Evolutionary conservation across 78 protist genomes (phyloP).

Genomic region (Emiliania huxleyi): DNA sequence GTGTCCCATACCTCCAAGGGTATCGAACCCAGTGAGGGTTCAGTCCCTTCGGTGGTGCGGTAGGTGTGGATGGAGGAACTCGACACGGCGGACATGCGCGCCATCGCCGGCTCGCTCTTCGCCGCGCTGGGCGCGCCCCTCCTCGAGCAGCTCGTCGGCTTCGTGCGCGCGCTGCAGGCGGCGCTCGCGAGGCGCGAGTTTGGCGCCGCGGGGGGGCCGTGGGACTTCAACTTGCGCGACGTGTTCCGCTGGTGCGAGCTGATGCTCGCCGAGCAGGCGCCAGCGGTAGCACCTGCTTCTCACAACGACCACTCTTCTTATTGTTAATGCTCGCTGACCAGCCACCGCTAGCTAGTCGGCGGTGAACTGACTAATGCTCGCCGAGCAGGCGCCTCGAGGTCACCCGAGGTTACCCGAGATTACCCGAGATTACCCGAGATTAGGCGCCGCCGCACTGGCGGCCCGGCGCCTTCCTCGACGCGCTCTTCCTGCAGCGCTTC

Average conservation of each 20-base stretch:
- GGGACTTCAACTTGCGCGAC: constrained; percentile 99
- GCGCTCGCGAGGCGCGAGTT: not conserved
- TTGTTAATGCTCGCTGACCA: too few relatives aligned
- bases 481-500: constrained; percentile 84
- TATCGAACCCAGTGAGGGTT: too few relatives aligned
- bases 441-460: not conserved
- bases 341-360: too few relatives aligned
- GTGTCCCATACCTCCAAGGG: too few relatives aligned
- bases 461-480: constrained; percentile 58
- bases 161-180: not conserved
- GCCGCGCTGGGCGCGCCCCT: not conserved
- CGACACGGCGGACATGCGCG: not conserved
- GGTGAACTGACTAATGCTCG: too few relatives aligned
- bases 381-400: too few relatives aligned
- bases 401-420: too few relatives aligned
- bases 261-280: constrained; percentile 9
- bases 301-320: too few relatives aligned
- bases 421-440: too few relatives aligned
- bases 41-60: too few relatives aligned
- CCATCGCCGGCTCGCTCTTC: not conserved
- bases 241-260: constrained; percentile 92
- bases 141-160: not conserved
- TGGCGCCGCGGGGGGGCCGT: constrained; percentile 90
- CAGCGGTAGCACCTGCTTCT: too few relatives aligned
- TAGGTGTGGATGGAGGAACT: constrained; percentile 22